Conservation (phyloP, 1,139 yeast species). For the Blastobotrys serpentis region DNA sequence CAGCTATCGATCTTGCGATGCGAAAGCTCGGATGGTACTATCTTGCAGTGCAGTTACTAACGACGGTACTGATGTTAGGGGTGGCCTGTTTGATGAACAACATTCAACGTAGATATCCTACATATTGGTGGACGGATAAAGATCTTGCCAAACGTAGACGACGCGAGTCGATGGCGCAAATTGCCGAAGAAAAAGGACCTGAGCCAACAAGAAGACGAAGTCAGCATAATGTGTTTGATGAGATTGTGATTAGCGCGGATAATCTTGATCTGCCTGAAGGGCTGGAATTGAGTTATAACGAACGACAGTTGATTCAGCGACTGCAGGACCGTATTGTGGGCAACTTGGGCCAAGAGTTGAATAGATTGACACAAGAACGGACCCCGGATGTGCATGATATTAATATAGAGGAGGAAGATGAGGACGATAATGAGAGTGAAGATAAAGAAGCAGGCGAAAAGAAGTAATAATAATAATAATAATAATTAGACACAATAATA, state of each 20-base stretch:
- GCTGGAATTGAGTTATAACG: conserved; percentile 13
- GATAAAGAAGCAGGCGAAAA: too few relatives aligned
- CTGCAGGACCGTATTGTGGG: conserved; percentile 12
- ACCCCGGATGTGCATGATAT: neutral
- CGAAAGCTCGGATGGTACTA: conserved; percentile 67
- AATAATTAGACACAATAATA: too few relatives aligned
- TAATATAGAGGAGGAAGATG: too few relatives aligned
- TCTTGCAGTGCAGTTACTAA: conserved; percentile 55
- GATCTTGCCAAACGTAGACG: conserved; percentile 18
- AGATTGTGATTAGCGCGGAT: conserved; percentile 3
- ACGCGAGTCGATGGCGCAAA: conserved; percentile 4
- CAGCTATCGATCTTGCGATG: conserved; percentile 50
- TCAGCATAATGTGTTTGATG: conserved; percentile 3
- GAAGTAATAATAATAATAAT: too few relatives aligned
- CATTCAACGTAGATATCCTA: conserved; percentile 54
- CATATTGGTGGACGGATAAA: conserved; percentile 61
- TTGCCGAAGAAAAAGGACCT: too few relatives aligned
- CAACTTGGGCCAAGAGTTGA: conserved; percentile 7
- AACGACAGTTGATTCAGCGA: conserved; percentile 8
- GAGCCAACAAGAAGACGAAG: too few relatives aligned
- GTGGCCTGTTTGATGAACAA: conserved; percentile 61
- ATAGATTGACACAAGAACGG: conserved; percentile 2
- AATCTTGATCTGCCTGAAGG: conserved; percentile 14
- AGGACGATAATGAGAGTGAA: too few relatives aligned
- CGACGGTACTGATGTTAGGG: conserved; percentile 50